phyloP scores from a whole-genome alignment of 2,329 filamentous ascomycete species.

The Xylaria sp. region DNA sequence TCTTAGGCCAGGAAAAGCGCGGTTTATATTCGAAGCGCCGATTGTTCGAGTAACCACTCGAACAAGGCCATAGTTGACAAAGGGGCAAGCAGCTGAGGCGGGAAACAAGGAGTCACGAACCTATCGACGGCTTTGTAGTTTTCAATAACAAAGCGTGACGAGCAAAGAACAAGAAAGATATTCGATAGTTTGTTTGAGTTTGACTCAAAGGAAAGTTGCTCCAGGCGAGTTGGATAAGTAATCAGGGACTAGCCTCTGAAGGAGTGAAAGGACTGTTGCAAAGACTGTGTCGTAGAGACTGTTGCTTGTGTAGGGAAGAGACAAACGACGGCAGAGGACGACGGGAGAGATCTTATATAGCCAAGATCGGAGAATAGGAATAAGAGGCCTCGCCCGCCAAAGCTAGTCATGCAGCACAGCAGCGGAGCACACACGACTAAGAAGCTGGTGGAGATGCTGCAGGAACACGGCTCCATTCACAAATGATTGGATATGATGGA shows the following conservation, averaged over 20 bases:
- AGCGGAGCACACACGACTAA: slow-evolving; percentile 35
- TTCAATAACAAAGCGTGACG: slow-evolving; percentile 32
- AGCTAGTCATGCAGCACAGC: slow-evolving; percentile 35
- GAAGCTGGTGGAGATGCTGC: slow-evolving; percentile 36
- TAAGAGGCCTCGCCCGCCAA: slow-evolving; percentile 2
- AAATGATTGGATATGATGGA: slow-evolving; percentile 45
- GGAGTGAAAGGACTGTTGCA: slow-evolving; percentile 44
- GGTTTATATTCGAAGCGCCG: not conserved
- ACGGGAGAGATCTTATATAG: slow-evolving; percentile 41
- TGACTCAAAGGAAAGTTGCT: slow-evolving; percentile 47
- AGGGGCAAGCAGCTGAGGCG: slow-evolving; percentile 7
- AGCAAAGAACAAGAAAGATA: slow-evolving; percentile 26
- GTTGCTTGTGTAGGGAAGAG: slow-evolving; percentile 41
- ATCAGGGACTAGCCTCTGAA: slow-evolving; percentile 46
- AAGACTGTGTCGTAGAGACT: slow-evolving; percentile 39
- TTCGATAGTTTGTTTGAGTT: slow-evolving; percentile 35
- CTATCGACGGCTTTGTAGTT: slow-evolving; percentile 36
- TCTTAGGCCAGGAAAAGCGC: not conserved
- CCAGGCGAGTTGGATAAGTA: slow-evolving; percentile 47
- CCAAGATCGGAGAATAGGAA: slow-evolving; percentile 25
- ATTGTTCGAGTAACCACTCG: slow-evolving; percentile 1
- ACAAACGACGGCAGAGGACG: slow-evolving; percentile 37
- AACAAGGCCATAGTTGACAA: slow-evolving; percentile 29
- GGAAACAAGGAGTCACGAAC: slow-evolving; percentile 29
- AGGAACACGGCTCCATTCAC: slow-evolving; percentile 41